These are phyloP conservation scores for Rubia tinctorum DNA, from an alignment of 305 asterid species.

Conservation along the genomic window DNA sequence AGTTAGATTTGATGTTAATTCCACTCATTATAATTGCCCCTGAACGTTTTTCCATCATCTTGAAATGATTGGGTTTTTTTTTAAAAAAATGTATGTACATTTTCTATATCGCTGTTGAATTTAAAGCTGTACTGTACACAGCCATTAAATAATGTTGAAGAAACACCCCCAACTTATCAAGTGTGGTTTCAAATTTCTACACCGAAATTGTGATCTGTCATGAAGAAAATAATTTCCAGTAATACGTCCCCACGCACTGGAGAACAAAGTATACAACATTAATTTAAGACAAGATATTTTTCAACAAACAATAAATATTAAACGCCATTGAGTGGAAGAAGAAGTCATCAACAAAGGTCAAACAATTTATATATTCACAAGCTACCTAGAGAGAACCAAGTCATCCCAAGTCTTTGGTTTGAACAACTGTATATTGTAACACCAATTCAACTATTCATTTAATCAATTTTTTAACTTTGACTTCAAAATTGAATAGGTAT, in stretches of 20 bases:
- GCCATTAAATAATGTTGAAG: conserved; percentile 1
- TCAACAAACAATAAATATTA: not conserved
- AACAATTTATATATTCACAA: conserved; percentile 38
- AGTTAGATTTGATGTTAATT: no score
- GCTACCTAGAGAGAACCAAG: conserved; percentile 5
- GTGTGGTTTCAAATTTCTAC: not conserved
- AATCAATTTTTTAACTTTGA: no score
- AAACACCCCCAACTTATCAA: not conserved
- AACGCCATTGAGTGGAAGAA: not conserved
- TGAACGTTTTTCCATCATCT: no score
- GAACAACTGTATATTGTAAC: no score
- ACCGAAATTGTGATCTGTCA: not conserved
- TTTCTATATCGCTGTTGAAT: not conserved
- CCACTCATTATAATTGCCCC: no score
- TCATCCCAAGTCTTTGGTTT: not conserved
- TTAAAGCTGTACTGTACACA: not conserved
- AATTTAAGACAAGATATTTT: not conserved
- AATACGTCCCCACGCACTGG: conserved; percentile 7
- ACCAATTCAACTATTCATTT: no score
- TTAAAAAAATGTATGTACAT: no score
- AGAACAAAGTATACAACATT: conserved; percentile 4
- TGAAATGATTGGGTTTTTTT: no score
- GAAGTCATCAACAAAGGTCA: conserved; percentile 24
- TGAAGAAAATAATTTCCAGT: not conserved
- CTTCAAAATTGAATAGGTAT: no score